Base-by-base conservation (phyloP, 2,329 filamentous ascomycete genomes). In the Penicillium sp. region DNA sequence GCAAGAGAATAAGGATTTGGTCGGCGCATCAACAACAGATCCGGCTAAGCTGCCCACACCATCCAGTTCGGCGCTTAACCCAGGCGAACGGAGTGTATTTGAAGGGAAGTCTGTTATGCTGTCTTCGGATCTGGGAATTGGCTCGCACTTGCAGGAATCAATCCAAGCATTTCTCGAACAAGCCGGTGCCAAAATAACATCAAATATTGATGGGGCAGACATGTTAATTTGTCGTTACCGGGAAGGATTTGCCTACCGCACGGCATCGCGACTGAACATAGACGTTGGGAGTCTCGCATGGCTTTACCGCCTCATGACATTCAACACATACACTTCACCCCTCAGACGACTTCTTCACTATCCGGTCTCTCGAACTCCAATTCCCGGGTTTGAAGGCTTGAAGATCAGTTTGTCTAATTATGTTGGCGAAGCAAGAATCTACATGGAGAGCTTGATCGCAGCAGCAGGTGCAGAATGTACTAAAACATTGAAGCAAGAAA, bases 361-460 rank as follows among this genome's bases (percentile, higher is more conserved):
- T 63, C 94, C 94, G 0, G 70, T 96, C 14, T 89, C 92, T 5
- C 84, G 83, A 44, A 72, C 86, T 9, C 90, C 90, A 1, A 86
- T 99, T 35, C 84, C 88, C 0, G 92, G 90, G 0, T 97, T 99
- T 69, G 74, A 88, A 56, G 79, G 82, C 8, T 80, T 89, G 71
- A 85, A 82, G 49, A 94, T 99, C 67, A 96, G 91, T 55, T 81
- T 99, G 6, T 97, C 94, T 6, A 99, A 97, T 73, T 99, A 99
- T 70, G 91, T 91, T 43, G 94, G 94, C 31, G 94, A 99, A 73
- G 91, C 94, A 16, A 86, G 94, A 44, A 86, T 91, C 50, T 99
- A 97, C 67, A 81, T 99, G 5, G 92, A 97, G 73, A 97, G 96
- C 64, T 81, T 99, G 36, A 88, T 97, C 65, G 85, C 80, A 57